A percentile compares a stretch with the other conserved stretches of the same genome.
Evolutionary conservation across 139 green algal species (phyloP).

Genomic region (Chlorella sp.): DNA sequence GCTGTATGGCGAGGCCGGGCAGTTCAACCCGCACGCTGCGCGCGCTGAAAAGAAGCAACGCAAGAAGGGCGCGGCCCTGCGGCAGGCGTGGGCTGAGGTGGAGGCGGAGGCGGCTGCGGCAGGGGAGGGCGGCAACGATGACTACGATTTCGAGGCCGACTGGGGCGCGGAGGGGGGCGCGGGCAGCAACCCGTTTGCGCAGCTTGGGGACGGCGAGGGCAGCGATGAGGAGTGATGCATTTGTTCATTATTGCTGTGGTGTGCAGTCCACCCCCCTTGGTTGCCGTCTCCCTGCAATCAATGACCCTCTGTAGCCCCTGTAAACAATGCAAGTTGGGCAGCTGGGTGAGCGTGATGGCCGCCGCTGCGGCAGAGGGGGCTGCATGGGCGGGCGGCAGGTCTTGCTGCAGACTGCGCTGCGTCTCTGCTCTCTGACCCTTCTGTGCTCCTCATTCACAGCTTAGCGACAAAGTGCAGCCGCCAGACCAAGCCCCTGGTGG

Average conservation of each 20-base stretch:
- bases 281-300: background rate
- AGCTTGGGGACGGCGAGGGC: slow-evolving; percentile 11
- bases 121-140: slow-evolving; percentile 7
- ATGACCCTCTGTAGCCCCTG: too few species aligned
- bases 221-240: background rate
- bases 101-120: background rate
- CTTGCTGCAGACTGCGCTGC: too few species aligned
- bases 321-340: too few species aligned
- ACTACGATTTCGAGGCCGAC: slow-evolving; percentile 45
- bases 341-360: too few species aligned
- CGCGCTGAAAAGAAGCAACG: slow-evolving; percentile 59
- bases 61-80: slow-evolving; percentile 48
- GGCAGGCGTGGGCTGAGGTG: background rate
- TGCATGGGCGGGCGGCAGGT: too few species aligned
- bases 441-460: too few species aligned
- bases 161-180: slow-evolving; percentile 5
- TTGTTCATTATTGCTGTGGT: too few species aligned
- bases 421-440: too few species aligned
- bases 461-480: too few species aligned
- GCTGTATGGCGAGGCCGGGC: slow-evolving; percentile 82
- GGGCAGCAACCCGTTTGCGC: slow-evolving; percentile 19
- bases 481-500: too few species aligned
- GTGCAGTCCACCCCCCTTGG: too few species aligned
- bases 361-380: too few species aligned
- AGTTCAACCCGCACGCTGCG: slow-evolving; percentile 85